Base-by-base conservation (phyloP, 1,284 basidiomycete species). In the Serendipita sp. region DNA sequence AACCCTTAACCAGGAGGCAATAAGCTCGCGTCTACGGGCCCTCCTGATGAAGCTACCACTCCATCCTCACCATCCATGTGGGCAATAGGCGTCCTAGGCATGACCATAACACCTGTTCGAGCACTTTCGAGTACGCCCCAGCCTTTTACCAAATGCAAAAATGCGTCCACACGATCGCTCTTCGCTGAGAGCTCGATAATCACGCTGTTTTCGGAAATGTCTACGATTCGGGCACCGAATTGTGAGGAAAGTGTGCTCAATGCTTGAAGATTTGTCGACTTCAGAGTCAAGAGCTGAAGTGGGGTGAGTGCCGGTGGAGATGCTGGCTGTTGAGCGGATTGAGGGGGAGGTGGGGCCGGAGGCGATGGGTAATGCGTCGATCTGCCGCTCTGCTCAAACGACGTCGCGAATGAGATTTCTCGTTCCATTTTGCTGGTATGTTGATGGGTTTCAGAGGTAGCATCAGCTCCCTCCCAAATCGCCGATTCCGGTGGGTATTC, bases 101-200 rank as follows among this genome's bases (percentile, higher is more conserved):
- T 94, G 29, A 91, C 92, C 93, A 97, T 97, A 58, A 91, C 77
- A 92, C 93, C 94, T 49, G 92, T 93, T 61, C 93, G 77, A 22
- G 93, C 91, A 55, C 91, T 88, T 76, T 98, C 95, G 62, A 99
- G 79, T 63, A 99, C 84, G 53, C 96, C 96, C 71, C 95, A 99
- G 3, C 95, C 95, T 72, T 93, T 87, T 67, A 99, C 78, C 55
- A 99, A 78, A 68, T 83, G 87, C 69, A 99, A 77, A 79, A 99
- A 98, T 17, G 93, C 92, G 71, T 99, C 91, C 61, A 98, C 90
- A 47, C 95, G 80, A 49, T 79, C 78, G 62, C 90, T 92, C 79
- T 99, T 99, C 60, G 89, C 96, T 26, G 88, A 88, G 74, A 98
- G 77, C 78, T 99, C 95, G 58, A 99, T 90, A 66, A 98, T 97